Conservation (phyloP, 208 protist genomes). For the Tetramitus jugosus region DNA sequence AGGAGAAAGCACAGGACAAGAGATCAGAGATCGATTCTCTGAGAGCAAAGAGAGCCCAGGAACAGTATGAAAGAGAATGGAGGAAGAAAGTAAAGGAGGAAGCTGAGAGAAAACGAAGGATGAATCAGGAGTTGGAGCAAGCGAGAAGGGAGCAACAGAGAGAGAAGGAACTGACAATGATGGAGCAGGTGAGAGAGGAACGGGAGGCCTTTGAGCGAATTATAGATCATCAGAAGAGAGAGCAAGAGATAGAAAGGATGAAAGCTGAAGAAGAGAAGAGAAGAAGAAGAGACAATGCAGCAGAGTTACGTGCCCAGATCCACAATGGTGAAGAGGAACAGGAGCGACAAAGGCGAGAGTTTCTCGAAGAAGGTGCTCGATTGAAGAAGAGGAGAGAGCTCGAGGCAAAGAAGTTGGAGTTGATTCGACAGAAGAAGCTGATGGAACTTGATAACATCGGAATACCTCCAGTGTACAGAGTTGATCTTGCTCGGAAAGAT, state of each 20-base stretch:
- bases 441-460: constrained; percentile 24
- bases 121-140: constrained; percentile 60
- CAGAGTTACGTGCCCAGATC: constrained; percentile 72
- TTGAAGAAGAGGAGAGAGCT: constrained; percentile 56
- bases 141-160: constrained; percentile 65
- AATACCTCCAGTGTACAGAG: constrained; percentile 38
- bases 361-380: constrained; percentile 72
- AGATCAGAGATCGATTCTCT: constrained; percentile 76
- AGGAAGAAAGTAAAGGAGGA: constrained; percentile 64
- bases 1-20: constrained; percentile 78
- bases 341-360: constrained; percentile 66
- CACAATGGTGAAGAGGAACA: constrained; percentile 73
- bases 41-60: constrained; percentile 69
- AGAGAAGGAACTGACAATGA: constrained; percentile 57
- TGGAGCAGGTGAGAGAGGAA: constrained; percentile 51
- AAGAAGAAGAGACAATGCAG: constrained; percentile 63
- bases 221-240: constrained; percentile 64
- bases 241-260: constrained; percentile 58
- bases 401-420: constrained; percentile 66
- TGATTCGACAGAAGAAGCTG: constrained; percentile 52
- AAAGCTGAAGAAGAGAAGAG: constrained; percentile 49
- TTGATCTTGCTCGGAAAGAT: background rate
- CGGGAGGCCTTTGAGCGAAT: constrained; percentile 71
- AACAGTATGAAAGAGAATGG: constrained; percentile 65
- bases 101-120: constrained; percentile 45